Evolutionary conservation across 2,329 filamentous ascomycete genomes (phyloP).

Genomic region (Keithomyces neogunnii): DNA sequence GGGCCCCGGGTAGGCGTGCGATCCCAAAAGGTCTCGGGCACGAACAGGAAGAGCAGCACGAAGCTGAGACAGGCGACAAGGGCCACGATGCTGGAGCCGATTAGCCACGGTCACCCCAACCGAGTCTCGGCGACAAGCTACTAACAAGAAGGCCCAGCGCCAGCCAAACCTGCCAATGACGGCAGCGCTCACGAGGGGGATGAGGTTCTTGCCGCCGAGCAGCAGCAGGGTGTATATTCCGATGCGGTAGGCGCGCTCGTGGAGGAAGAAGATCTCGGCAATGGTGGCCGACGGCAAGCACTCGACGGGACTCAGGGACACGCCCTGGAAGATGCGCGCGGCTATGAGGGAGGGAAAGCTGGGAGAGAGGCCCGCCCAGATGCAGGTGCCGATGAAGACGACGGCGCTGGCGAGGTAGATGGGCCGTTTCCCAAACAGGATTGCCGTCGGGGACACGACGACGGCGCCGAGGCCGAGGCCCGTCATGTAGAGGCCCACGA

Average conservation of each 20-base stretch:
- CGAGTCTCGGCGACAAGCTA: constrained; percentile 3
- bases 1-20: constrained; percentile 51
- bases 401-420: constrained; percentile 77
- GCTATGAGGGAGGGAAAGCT: constrained; percentile 71
- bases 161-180: constrained; percentile 72
- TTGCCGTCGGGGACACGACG: constrained; percentile 80
- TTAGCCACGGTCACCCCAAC: background rate
- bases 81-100: constrained; percentile 58
- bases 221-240: constrained; percentile 89
- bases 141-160: constrained; percentile 85
- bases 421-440: constrained; percentile 81
- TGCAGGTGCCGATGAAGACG: constrained; percentile 64
- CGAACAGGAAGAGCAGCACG: constrained; percentile 74
- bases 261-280: constrained; percentile 92
- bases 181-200: constrained; percentile 78
- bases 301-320: constrained; percentile 84
- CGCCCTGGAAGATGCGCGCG: constrained; percentile 78
- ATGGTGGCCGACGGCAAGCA: constrained; percentile 90
- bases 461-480: constrained; percentile 84
- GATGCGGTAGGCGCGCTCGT: constrained; percentile 85
- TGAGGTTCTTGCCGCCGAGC: constrained; percentile 82
- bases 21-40: constrained; percentile 96
- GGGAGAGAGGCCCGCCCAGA: constrained; percentile 81
- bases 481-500: constrained; percentile 90
- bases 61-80: constrained; percentile 68